phyloP scores from a whole-genome alignment of 352 stramenopile species.

The Globisporangium paroecandrum region DNA sequence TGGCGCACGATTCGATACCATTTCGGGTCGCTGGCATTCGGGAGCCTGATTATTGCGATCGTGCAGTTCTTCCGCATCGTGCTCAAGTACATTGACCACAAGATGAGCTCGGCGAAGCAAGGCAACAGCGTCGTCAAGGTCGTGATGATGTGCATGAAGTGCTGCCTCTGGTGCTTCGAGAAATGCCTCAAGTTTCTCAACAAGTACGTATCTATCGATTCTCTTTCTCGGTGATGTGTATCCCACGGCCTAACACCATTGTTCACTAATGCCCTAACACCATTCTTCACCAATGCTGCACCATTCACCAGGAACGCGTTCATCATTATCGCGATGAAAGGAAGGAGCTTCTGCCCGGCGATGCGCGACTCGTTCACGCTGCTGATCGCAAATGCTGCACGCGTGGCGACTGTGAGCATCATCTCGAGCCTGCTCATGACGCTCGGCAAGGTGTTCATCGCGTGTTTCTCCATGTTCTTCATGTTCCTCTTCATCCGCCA shows the following conservation, averaged over 20 bases:
- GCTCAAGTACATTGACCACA: slow-evolving; percentile 82
- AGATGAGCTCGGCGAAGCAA: slow-evolving; percentile 61
- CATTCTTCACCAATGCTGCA: not conserved
- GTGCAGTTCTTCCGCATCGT: slow-evolving; percentile 71
- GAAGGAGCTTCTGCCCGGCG: slow-evolving; percentile 78
- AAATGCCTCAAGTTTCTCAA: slow-evolving; percentile 90
- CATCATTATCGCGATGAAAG: slow-evolving; percentile 89
- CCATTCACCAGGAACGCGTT: slow-evolving; percentile 64
- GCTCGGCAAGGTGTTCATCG: slow-evolving; percentile 88
- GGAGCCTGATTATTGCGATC: slow-evolving; percentile 82
- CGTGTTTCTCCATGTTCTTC: slow-evolving; percentile 61
- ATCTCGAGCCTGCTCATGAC: slow-evolving; percentile 82
- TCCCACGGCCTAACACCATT: not conserved
- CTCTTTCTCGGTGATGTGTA: not conserved
- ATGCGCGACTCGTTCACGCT: slow-evolving; percentile 95
- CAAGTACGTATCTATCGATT: slow-evolving; percentile 28
- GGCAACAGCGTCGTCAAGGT: slow-evolving; percentile 64
- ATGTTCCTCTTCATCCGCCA: slow-evolving; percentile 81
- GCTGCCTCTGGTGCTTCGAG: slow-evolving; percentile 86
- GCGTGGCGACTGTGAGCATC: slow-evolving; percentile 85
- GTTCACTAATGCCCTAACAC: not conserved
- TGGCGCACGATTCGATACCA: slow-evolving; percentile 76
- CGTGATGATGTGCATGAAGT: slow-evolving; percentile 87
- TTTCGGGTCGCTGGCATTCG: slow-evolving; percentile 84
- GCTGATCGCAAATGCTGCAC: slow-evolving; percentile 92